Base-by-base conservation (phyloP, 257 asterid species). In the Nicotiana undulata region DNA sequence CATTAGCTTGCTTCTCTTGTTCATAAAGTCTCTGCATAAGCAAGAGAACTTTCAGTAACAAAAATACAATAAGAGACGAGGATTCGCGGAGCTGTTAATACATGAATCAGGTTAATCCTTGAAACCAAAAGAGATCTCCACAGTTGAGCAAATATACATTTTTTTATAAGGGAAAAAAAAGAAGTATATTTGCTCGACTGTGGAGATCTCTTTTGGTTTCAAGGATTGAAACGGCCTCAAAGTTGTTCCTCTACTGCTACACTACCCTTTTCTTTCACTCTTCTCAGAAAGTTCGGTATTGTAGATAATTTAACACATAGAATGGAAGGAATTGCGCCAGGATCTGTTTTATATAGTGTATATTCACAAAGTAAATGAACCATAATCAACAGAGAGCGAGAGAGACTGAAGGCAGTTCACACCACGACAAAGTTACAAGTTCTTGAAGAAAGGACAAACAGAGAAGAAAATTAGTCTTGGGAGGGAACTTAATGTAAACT, bases 1-100 rank as follows among this genome's bases (percentile, higher is more conserved):
- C 92, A 77, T 81, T 85, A 70, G 80, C 91, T 77, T 79, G 89
- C 67, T 85, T 90, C 86, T 93, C 99, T 75, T 85, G 87, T 81
- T 81, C 90, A 76, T 92, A 88, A 46, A 82, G 88, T 79, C 87
- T 89, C 99, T 95, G 91, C 61, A 82, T 79, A 78, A 77, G 72
- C 87, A 88, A 55, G 79, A 77, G 75, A 72, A 85, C 70, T 83
- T 80, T 81, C 59, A 75, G 52, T 85, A 61, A 28, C 31, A 79
- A 63, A 56, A 32, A 46, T 60, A 64, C 26, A 79, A 24, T 8
- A 63, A 63, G 20, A 63, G 18, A 40, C 29, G 46, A 63, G 52
- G 29, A 63, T 28, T 31, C 10, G 74, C 61, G 44, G 20, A 79
- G 68, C 13, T 40, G 81, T 44, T 61, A 37, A 78, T 51, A 61